phyloP scores from a whole-genome alignment of 169 alveolate species.

The Plasmodium berghei region DNA sequence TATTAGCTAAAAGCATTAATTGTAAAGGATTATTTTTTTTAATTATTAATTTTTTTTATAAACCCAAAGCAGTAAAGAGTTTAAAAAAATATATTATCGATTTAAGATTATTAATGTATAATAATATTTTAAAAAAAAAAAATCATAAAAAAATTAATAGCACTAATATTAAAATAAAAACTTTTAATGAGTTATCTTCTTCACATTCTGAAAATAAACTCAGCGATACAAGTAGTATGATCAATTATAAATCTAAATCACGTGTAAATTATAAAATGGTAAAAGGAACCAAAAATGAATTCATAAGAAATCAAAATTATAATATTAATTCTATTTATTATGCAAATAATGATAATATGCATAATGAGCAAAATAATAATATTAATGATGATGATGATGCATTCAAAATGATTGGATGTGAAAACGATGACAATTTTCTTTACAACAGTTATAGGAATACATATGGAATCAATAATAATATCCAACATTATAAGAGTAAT shows the following conservation, averaged over 20 bases:
- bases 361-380: not conserved
- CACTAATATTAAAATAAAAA: slow-evolving; percentile 4
- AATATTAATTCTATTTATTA: not conserved
- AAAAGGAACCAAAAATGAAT: not conserved
- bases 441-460: not conserved
- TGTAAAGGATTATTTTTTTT: slow-evolving; percentile 85
- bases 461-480: not conserved
- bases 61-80: slow-evolving; percentile 79
- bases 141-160: slow-evolving; percentile 20
- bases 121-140: slow-evolving; percentile 37
- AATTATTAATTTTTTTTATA: slow-evolving; percentile 80
- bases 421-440: not conserved
- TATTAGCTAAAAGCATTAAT: slow-evolving; percentile 80
- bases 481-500: not conserved
- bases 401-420: too few relatives aligned
- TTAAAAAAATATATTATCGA: slow-evolving; percentile 56
- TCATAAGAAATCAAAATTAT: not conserved
- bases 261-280: not conserved
- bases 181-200: not conserved
- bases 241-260: not conserved
- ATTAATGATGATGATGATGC: not conserved
- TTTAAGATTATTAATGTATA: slow-evolving; percentile 55
- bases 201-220: not conserved
- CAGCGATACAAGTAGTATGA: not conserved
- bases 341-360: not conserved